Base-by-base conservation (phyloP, 305 asterid species). In the Salvia sclarea region DNA sequence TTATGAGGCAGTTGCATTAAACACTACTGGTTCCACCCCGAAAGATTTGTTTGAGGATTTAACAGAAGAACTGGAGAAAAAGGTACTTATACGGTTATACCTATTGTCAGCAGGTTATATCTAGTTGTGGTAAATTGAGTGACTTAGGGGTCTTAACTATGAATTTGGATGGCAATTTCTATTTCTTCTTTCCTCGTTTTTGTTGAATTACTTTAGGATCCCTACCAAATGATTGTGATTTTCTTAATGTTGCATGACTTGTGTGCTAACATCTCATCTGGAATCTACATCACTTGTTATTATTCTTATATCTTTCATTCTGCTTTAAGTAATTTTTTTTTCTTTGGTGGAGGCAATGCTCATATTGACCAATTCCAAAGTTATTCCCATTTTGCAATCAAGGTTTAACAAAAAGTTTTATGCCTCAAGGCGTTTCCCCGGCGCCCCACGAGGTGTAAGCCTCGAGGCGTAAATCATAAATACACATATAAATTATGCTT, bases 41-140 rank as follows among this genome's bases (percentile, higher is more conserved):
- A 88, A 72, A 83, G 97, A 87, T 80, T 86, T 94, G 87, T 94
- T 94, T 76, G 97, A 91, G 82, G 96, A 91, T 71, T 78, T 79
- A 40, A 75, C 66, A 25, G 98, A 94, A 80, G 97, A 89, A 81
- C 70, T 94, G 77, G 97, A 84, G 77, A 85, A 85, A 73, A 89
- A 87, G 95, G 98, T 93, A 79, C 48, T 44, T 68, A 28, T 53
- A 61, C 35, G 78, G 44, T 44, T 68, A 28, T 53, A 61, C 35
- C 17, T 38, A 12, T 0, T 33, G 18, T 41, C 55, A 11, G 8
- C 61, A 22, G 13, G 41, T 48, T 65, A 64, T 62, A 24, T 43
- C 16, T 63, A 64, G 49, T 53, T 58, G 57, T 48, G 68, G 47
- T 53, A 30, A 33, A 24, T 30, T 45, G 2, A 28, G 54, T 35